Base-by-base conservation (phyloP, 2,329 filamentous ascomycete species). In the Furcasterigmium furcatum region DNA sequence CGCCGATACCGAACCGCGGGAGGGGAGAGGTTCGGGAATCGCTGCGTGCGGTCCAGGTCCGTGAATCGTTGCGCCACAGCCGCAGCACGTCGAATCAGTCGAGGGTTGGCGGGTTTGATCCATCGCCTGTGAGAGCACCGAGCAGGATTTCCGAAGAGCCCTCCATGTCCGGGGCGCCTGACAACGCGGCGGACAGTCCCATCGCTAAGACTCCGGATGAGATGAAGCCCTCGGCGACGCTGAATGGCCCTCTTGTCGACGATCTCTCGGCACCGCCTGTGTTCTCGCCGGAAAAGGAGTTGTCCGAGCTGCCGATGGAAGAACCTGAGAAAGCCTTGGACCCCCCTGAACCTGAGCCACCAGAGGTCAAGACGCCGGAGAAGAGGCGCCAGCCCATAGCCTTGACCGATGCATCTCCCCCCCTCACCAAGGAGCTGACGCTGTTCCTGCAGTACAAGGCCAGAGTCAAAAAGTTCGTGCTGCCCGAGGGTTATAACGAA, bases 361-460 rank as follows among this genome's bases (percentile, higher is more conserved):
- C 56, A 18, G 63, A 59, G 35, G 54, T 62, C 51, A 64, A 59
- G 24, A 69, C 70, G 1, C 68, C 68, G 3, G 72, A 76, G 41
- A 64, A 71, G 49, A 79, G 75, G 46, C 73, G 81, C 19, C 84
- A 85, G 35, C 74, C 76, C 43, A 24, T 25, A n/a, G 29, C 25
- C 13, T 30, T 35, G 32, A 32, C 20, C 16, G 36, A 39, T n/a
- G 36, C 36, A 4, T 87, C 87, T 3, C 90, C 89, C 9, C 84
- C 87, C 29, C 74, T 71, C 14, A 67, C 74, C 8, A 96, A 96
- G 61, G 91, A 96, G 55, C 75, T 99, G 42, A 97, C 92, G 0
- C 72, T 99, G 32, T 99, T 97, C 63, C 67, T 97, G 50, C 92
- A 97, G 66, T 96, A 97, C 71, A 96, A 95, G 63, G 94, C 87